phyloP scores from a whole-genome alignment of 768 basidiomycete species.

The Leccinum variicolor region DNA sequence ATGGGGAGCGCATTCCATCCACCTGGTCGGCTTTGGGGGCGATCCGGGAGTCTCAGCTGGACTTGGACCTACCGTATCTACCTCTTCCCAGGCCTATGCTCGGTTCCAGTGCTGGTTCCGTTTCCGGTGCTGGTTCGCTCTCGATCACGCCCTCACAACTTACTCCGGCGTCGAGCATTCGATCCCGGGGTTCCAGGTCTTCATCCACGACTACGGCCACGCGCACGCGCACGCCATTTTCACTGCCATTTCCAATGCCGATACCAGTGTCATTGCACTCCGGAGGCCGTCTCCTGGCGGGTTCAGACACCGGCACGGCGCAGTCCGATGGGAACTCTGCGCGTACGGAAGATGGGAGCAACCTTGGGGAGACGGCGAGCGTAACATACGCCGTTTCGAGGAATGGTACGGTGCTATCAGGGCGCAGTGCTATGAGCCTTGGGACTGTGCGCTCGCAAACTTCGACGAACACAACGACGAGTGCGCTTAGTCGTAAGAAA shows the following conservation, averaged over 20 bases:
- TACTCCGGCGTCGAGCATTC: conserved; percentile 1
- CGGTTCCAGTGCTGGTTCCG: not conserved
- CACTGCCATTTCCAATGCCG: not conserved
- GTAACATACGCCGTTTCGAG: conserved; percentile 10
- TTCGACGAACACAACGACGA: conserved; percentile 12
- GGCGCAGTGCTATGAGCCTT: not conserved
- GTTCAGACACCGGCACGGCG: not conserved
- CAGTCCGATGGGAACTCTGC: not conserved
- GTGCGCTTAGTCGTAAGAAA: conserved; percentile 20
- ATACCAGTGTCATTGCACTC: not conserved
- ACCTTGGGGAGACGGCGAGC: not conserved
- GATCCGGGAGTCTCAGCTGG: conserved; percentile 14
- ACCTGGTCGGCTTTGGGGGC: conserved; percentile 21
- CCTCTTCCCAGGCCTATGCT: conserved; percentile 3
- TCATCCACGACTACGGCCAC: not conserved
- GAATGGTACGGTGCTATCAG: conserved; percentile 8
- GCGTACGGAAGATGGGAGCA: not conserved
- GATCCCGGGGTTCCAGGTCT: conserved; percentile 1
- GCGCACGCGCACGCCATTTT: not conserved
- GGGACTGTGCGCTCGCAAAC: not conserved
- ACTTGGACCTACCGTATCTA: conserved; percentile 3
- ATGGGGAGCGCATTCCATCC: conserved; percentile 18
- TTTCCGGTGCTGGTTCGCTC: not conserved
- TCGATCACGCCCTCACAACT: conserved; percentile 8
- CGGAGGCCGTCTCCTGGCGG: not conserved